These are phyloP conservation scores for Fraxinus nigra DNA, from an alignment of 305 asterid species.

Conservation along the genomic window DNA sequence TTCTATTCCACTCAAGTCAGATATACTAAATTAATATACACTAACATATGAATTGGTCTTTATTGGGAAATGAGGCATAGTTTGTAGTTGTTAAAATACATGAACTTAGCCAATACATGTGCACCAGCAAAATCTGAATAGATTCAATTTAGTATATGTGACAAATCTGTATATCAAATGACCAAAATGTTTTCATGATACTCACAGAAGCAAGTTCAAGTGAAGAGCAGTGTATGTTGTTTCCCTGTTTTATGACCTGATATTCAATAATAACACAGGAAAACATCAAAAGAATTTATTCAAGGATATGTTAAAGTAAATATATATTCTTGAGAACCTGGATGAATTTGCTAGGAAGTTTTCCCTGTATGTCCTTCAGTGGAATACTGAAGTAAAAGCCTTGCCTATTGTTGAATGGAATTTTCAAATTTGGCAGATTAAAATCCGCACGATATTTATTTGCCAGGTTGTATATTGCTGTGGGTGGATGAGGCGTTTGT, in stretches of 20 bases:
- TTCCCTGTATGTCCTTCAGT: slow-evolving; percentile 78
- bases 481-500: slow-evolving; percentile 30
- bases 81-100: background rate
- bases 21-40: background rate
- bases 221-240: slow-evolving; percentile 86
- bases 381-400: slow-evolving; percentile 97
- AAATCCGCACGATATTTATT: slow-evolving; percentile 79
- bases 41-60: background rate
- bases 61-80: background rate
- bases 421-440: slow-evolving; percentile 78
- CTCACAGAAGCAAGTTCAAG: slow-evolving; percentile 92
- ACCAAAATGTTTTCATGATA: slow-evolving; percentile 24
- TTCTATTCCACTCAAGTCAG: background rate
- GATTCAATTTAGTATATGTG: slow-evolving; percentile 6
- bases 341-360: slow-evolving; percentile 85
- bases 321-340: slow-evolving; percentile 51
- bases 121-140: background rate
- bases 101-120: background rate
- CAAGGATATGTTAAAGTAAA: slow-evolving; percentile 15
- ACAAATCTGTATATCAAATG: slow-evolving; percentile 1
- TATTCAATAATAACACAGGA: slow-evolving; percentile 27
- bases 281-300: slow-evolving; percentile 20
- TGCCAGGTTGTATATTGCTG: slow-evolving; percentile 94
- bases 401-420: slow-evolving; percentile 88
- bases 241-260: slow-evolving; percentile 90